Conservation (phyloP, 2,329 filamentous ascomycete species). For the Curvularia verruculosa region DNA sequence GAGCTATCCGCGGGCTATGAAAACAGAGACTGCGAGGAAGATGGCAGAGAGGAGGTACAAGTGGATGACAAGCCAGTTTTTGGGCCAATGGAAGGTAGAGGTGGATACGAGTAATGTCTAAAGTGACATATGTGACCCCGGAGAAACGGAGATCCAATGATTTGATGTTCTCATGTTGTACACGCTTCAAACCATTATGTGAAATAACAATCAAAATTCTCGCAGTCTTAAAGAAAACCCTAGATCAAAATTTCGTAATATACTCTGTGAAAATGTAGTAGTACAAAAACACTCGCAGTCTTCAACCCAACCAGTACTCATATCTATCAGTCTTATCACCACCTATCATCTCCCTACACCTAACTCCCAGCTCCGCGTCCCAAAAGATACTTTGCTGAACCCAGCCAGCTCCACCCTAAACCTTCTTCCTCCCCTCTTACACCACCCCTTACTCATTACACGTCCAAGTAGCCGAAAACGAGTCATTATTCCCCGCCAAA, state of each 20-base stretch:
- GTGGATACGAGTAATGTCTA: background rate
- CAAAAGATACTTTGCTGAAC: no score
- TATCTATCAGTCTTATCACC: no score
- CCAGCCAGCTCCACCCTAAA: no score
- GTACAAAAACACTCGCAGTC: background rate
- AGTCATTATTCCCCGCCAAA: background rate
- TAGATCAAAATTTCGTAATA: background rate
- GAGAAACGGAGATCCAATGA: no score
- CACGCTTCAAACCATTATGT: background rate
- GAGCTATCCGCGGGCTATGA: background rate
- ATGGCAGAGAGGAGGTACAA: background rate
- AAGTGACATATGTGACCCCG: background rate
- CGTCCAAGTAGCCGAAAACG: background rate
- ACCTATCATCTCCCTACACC: no score
- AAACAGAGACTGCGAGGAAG: slow-evolving; percentile 1
- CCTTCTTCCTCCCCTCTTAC: no score
- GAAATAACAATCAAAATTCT: background rate
- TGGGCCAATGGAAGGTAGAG: background rate
- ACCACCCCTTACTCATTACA: background rate
- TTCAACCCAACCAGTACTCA: background rate
- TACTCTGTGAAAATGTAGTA: background rate
- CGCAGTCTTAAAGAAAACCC: background rate
- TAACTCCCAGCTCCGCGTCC: no score
- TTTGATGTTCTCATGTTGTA: background rate
- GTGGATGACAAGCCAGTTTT: background rate